Percentiles rank a stretch among this genome's conserved stretches.
Evolutionary conservation across 192 early-diverging fungal species (phyloP).

Genomic region (Umbelopsis vinacea): DNA sequence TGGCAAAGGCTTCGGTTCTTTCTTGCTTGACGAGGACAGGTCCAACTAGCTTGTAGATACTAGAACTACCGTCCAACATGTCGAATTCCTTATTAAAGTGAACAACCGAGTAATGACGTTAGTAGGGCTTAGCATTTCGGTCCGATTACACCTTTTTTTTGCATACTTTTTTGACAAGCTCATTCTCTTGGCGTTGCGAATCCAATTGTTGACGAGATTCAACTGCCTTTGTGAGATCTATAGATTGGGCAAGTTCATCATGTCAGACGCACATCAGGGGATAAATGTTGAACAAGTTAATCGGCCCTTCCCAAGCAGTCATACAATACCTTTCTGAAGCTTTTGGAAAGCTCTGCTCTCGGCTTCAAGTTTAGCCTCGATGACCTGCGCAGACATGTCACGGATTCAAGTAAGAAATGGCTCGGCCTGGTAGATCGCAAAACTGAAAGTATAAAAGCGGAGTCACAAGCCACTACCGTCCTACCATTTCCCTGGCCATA

Average conservation of each 20-base stretch:
- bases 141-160: not conserved
- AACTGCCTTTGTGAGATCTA: conserved; percentile 80
- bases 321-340: conserved; percentile 67
- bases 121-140: not conserved
- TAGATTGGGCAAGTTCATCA: not conserved
- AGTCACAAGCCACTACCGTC: conserved; percentile 17
- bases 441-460: not conserved
- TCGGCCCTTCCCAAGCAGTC: not conserved
- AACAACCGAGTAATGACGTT: too few species aligned
- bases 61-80: conserved; percentile 75
- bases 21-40: conserved; percentile 97
- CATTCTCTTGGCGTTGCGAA: conserved; percentile 96
- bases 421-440: not conserved
- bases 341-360: conserved; percentile 74
- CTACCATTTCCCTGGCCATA: not conserved
- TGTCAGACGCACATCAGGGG: not conserved
- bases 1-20: conserved; percentile 76
- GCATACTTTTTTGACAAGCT: conserved; percentile 81
- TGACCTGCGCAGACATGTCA: conserved; percentile 46
- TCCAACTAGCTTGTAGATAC: conserved; percentile 95
- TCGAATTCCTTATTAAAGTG: conserved; percentile 78
- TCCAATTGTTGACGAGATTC: conserved; percentile 82
- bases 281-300: not conserved
- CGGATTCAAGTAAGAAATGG: not conserved
- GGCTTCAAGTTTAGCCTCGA: conserved; percentile 68